These are phyloP conservation scores for Colletotrichum navitas DNA, from an alignment of 2,329 filamentous ascomycete species.

Conservation along the genomic window DNA sequence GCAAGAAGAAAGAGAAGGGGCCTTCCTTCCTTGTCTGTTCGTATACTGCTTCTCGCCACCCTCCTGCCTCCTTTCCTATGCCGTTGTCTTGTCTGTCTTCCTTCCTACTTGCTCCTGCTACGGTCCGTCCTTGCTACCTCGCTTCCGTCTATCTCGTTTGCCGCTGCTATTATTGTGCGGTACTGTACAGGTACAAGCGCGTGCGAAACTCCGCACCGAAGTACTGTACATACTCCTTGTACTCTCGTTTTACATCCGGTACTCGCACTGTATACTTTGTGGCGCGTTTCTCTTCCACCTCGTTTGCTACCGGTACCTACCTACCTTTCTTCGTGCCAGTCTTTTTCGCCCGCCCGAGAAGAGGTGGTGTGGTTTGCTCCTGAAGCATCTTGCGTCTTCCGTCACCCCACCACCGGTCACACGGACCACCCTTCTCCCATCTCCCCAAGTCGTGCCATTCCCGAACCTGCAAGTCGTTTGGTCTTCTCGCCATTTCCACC, in stretches of 20 bases:
- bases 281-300: slow-evolving; percentile 8
- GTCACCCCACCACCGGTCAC: slow-evolving; percentile 20
- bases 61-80: background rate
- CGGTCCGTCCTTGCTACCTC: slow-evolving; percentile 16
- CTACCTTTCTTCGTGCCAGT: background rate
- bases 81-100: slow-evolving; percentile 1
- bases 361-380: slow-evolving; percentile 8
- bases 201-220: slow-evolving; percentile 50
- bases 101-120: slow-evolving; percentile 3
- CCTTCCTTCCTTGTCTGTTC: background rate
- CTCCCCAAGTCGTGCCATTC: slow-evolving; percentile 1
- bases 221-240: slow-evolving; percentile 54
- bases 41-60: slow-evolving; percentile 6
- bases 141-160: slow-evolving; percentile 9
- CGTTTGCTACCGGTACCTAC: slow-evolving; percentile 8
- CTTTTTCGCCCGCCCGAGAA: slow-evolving; percentile 30
- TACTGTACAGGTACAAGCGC: slow-evolving; percentile 56
- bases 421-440: slow-evolving; percentile 6
- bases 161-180: slow-evolving; percentile 46
- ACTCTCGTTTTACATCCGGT: slow-evolving; percentile 41
- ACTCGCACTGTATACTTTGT: slow-evolving; percentile 54
- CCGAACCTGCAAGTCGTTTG: background rate
- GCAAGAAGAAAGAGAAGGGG: slow-evolving; percentile 1
- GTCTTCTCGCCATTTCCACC: background rate
- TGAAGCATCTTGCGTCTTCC: slow-evolving; percentile 16